Percentiles rank a stretch among this genome's conserved stretches.
Evolutionary conservation across 768 basidiomycete species (phyloP).

Genomic region (Boletus rubroflammeus): DNA sequence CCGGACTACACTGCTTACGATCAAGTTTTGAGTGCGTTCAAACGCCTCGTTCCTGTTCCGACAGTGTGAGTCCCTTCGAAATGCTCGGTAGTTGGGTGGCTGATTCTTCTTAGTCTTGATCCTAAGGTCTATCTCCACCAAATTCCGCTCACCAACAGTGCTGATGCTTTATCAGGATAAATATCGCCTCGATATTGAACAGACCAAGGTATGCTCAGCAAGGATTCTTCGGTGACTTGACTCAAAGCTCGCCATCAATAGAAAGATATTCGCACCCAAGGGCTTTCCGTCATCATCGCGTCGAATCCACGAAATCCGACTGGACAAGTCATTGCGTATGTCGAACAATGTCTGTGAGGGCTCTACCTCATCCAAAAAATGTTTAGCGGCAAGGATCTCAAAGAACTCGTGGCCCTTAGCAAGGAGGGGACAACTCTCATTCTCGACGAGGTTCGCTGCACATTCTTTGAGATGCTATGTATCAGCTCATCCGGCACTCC

Average conservation of each 20-base stretch:
- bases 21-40: conserved; percentile 82
- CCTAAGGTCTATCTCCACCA: conserved; percentile 34
- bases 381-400: conserved; percentile 70
- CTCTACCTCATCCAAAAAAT: conserved; percentile 7
- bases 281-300: conserved; percentile 79
- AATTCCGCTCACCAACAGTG: background rate
- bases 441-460: conserved; percentile 64
- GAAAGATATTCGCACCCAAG: conserved; percentile 81
- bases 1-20: conserved; percentile 92
- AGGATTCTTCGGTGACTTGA: background rate
- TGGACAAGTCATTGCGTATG: conserved; percentile 76
- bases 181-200: conserved; percentile 76
- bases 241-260: conserved; percentile 23
- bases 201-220: conserved; percentile 54
- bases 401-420: conserved; percentile 69
- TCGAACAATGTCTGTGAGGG: background rate
- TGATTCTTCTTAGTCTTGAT: conserved; percentile 38
- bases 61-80: conserved; percentile 59
- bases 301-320: conserved; percentile 98
- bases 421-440: conserved; percentile 80
- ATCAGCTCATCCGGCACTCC: background rate
- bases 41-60: conserved; percentile 84
- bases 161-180: conserved; percentile 40
- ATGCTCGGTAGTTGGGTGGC: background rate
- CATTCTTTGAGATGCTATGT: background rate